Conservation (phyloP, 2,329 filamentous ascomycete species). For the Xylaria arbuscula region DNA sequence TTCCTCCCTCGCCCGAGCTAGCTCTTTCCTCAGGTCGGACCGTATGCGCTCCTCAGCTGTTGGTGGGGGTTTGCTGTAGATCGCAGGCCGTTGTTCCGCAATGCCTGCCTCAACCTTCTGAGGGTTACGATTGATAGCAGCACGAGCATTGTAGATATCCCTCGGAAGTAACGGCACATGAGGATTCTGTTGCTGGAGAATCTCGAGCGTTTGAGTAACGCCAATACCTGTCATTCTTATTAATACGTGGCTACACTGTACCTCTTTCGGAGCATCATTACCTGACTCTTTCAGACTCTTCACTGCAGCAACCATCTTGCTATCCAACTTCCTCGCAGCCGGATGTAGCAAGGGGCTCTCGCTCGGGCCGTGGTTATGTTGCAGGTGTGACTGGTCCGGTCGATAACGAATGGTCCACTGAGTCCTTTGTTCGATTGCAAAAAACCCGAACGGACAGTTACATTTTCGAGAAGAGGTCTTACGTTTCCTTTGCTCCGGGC, state of each 20-base stretch:
- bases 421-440: conserved; percentile 73
- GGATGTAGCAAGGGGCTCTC: conserved; percentile 75
- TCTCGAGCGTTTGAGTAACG: conserved; percentile 73
- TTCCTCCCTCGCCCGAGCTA: conserved; percentile 68
- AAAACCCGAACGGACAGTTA: conserved; percentile 76
- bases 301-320: conserved; percentile 74
- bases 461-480: conserved; percentile 76
- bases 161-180: conserved; percentile 71
- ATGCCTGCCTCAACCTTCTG: conserved; percentile 69
- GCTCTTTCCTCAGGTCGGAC: conserved; percentile 69
- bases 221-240: conserved; percentile 64
- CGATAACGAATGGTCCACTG: conserved; percentile 75
- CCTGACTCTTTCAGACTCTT: conserved; percentile 74
- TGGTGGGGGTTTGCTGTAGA: conserved; percentile 73
- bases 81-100: conserved; percentile 70
- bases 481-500: conserved; percentile 71
- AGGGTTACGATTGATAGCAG: conserved; percentile 73
- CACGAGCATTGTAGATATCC: conserved; percentile 75
- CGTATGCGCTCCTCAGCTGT: conserved; percentile 73
- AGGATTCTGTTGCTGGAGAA: conserved; percentile 72
- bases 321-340: conserved; percentile 72
- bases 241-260: conserved; percentile 45
- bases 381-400: conserved; percentile 66
- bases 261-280: conserved; percentile 54
- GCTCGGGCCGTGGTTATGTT: conserved; percentile 74